Evolutionary conservation across 495 filamentous ascomycete species (phyloP).

Genomic region (Podospora anserina): DNA sequence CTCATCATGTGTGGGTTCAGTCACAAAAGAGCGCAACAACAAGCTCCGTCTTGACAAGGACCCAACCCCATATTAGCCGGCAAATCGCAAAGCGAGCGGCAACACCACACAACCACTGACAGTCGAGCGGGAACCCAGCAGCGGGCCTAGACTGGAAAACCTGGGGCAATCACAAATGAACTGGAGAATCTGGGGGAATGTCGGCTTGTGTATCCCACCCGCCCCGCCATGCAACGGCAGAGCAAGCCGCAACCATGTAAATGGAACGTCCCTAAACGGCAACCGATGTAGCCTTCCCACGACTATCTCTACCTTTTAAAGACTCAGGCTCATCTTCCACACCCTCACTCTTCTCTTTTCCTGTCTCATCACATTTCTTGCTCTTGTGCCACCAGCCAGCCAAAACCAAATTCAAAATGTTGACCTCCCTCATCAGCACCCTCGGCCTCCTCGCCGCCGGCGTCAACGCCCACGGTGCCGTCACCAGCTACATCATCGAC

Average conservation of each 20-base stretch:
- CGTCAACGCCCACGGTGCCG: constrained; percentile 54
- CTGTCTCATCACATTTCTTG: background rate
- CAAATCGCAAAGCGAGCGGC: background rate
- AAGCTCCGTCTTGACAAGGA: constrained; percentile 1
- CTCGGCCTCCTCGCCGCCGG: constrained; percentile 32
- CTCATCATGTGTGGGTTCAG: constrained; percentile 3
- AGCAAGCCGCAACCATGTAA: background rate
- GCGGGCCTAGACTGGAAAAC: constrained; percentile 8
- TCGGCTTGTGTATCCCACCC: constrained; percentile 8
- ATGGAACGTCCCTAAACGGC: background rate
- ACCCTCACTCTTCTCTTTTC: background rate
- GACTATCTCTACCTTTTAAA: background rate
- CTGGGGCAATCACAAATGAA: background rate
- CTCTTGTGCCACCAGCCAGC: background rate
- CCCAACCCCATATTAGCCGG: constrained; percentile 8
- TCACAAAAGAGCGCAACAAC: constrained; percentile 2
- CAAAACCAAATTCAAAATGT: constrained; percentile 19
- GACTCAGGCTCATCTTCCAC: background rate
- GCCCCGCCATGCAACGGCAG: background rate
- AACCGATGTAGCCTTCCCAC: background rate
- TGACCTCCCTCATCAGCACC: constrained; percentile 23
- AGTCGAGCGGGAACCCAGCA: constrained; percentile 1
- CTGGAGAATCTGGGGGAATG: constrained; percentile 2
- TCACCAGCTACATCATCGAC: constrained; percentile 55
- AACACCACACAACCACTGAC: background rate